Percentiles rank a stretch among this genome's conserved stretches.
These are phyloP conservation scores for Oryza meyeriana DNA, from an alignment of 176 grass and related monocot genomes.

Conservation along the genomic window DNA sequence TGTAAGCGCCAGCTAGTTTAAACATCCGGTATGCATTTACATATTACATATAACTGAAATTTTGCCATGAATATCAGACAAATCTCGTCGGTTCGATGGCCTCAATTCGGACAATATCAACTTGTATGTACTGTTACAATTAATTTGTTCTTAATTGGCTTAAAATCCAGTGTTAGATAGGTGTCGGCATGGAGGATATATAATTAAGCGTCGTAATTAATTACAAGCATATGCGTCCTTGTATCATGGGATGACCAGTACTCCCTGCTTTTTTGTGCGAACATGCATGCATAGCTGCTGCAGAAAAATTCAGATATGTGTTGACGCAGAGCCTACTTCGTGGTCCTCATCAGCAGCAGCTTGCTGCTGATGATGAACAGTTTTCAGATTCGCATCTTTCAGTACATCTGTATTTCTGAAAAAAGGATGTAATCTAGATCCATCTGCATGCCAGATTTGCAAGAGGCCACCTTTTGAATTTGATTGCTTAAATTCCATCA, in stretches of 20 bases:
- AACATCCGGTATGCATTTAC: too few species aligned
- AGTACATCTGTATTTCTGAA: not conserved
- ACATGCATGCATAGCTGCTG: constrained; percentile 36
- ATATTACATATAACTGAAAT: too few species aligned
- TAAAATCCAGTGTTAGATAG: not conserved
- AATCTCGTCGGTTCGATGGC: too few species aligned
- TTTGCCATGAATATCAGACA: too few species aligned
- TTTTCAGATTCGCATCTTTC: constrained; percentile 1
- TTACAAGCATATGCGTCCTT: not conserved
- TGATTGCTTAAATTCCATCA: not conserved
- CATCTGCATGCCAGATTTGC: not conserved
- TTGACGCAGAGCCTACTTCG: constrained; percentile 19
- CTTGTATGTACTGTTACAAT: not conserved
- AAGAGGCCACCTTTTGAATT: not conserved
- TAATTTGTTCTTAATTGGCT: not conserved
- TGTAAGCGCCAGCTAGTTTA: too few species aligned
- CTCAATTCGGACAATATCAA: not conserved
- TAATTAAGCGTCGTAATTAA: not conserved
- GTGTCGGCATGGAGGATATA: constrained; percentile 22
- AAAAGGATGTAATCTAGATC: not conserved
- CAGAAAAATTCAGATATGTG: not conserved
- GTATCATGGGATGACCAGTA: constrained; percentile 21
- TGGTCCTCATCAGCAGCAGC: not conserved
- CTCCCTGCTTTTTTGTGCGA: constrained; percentile 28
- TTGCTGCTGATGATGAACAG: not conserved